A percentile compares a stretch with the other conserved stretches of the same genome.
Evolutionary conservation across 768 basidiomycete genomes (phyloP).

Genomic region (Russula ochroleuca): DNA sequence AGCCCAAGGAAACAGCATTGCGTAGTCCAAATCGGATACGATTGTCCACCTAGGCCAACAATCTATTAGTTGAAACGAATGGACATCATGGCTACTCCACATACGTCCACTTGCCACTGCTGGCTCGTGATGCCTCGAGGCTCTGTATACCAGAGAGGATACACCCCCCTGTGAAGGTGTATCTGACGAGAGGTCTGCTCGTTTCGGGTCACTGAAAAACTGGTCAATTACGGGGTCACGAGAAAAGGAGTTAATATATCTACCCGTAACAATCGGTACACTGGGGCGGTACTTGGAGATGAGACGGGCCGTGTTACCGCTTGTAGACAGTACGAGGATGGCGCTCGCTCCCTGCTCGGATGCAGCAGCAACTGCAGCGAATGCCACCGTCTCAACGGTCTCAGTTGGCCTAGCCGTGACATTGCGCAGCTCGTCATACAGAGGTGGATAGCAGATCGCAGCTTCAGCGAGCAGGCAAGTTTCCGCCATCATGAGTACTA

Average conservation of each 20-base stretch:
- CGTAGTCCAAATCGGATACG: slow-evolving; percentile 86
- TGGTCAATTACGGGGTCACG: slow-evolving; percentile 2
- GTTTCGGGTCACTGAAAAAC: slow-evolving; percentile 79
- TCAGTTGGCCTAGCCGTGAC: slow-evolving; percentile 84
- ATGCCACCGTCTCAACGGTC: slow-evolving; percentile 92
- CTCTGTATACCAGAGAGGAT: slow-evolving; percentile 95
- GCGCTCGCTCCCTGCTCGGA: slow-evolving; percentile 93
- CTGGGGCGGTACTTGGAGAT: slow-evolving; percentile 94
- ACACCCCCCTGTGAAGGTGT: slow-evolving; percentile 93
- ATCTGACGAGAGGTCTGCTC: slow-evolving; percentile 94
- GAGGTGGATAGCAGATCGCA: slow-evolving; percentile 90
- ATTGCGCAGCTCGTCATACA: slow-evolving; percentile 83
- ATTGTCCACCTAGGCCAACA: slow-evolving; percentile 64
- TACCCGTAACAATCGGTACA: slow-evolving; percentile 93
- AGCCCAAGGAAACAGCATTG: slow-evolving; percentile 74
- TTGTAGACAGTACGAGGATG: slow-evolving; percentile 94
- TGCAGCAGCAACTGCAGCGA: slow-evolving; percentile 94
- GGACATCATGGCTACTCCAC: slow-evolving; percentile 31
- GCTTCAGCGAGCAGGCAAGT: slow-evolving; percentile 95
- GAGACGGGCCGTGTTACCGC: slow-evolving; percentile 92
- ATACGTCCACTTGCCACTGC: slow-evolving; percentile 97
- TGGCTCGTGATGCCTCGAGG: slow-evolving; percentile 81
- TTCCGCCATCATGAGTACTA: slow-evolving; percentile 99
- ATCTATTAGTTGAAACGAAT: slow-evolving; percentile 15
- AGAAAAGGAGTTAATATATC: slow-evolving; percentile 30